phyloP scores from a whole-genome alignment of 2,329 filamentous ascomycete genomes.

The Hypoxylon sp. region DNA sequence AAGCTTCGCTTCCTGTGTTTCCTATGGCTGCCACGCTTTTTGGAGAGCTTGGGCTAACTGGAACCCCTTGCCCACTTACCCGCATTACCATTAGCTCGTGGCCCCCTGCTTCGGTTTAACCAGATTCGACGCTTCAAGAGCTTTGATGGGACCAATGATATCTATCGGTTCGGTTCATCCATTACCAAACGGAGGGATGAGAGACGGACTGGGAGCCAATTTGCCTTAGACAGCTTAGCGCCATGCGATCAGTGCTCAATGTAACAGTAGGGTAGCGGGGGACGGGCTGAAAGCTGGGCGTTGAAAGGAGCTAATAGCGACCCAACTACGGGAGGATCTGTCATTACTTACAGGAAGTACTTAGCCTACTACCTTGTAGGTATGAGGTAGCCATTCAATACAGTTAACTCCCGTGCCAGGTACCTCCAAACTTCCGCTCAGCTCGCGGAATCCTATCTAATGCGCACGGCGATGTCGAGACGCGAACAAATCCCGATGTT shows the following conservation, averaged over 20 bases:
- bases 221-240: conserved; percentile 41
- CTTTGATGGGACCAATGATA: conserved; percentile 50
- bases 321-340: conserved; percentile 45
- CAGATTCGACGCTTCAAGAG: conserved; percentile 45
- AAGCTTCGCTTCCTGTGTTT: conserved; percentile 42
- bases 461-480: conserved; percentile 36
- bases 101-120: conserved; percentile 44
- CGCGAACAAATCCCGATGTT: conserved; percentile 17
- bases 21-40: conserved; percentile 42
- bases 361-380: conserved; percentile 2
- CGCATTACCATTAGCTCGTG: conserved; percentile 50
- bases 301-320: conserved; percentile 41
- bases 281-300: conserved; percentile 37
- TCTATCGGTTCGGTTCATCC: conserved; percentile 36
- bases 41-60: conserved; percentile 24
- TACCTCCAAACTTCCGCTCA: conserved; percentile 30
- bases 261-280: conserved; percentile 38
- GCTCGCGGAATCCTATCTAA: conserved; percentile 41
- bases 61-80: conserved; percentile 43
- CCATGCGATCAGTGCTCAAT: conserved; percentile 36
- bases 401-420: conserved; percentile 3
- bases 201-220: conserved; percentile 41
- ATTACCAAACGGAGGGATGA: conserved; percentile 51
- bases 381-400: conserved; percentile 5
- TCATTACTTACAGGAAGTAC: conserved; percentile 42